These are phyloP conservation scores for Cyberlindnera veronae DNA, from an alignment of 805 yeast genomes.

Conservation along the genomic window DNA sequence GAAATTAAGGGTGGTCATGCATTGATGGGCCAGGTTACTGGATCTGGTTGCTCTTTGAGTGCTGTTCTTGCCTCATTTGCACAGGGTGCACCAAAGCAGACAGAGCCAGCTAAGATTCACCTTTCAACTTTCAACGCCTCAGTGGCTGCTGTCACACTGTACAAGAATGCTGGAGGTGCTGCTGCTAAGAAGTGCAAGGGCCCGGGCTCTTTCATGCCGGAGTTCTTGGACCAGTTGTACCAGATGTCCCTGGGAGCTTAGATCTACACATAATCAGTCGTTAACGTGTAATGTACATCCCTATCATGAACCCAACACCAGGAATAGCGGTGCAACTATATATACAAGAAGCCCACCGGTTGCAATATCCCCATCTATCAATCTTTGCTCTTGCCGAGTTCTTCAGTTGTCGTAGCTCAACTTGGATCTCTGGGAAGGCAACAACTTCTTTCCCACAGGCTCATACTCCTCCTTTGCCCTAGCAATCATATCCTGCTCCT, in stretches of 20 bases:
- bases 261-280: background rate
- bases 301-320: too few relatives aligned
- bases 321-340: too few relatives aligned
- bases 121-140: background rate
- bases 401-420: slow-evolving; percentile 25
- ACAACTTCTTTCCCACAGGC: slow-evolving; percentile 37
- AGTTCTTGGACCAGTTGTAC: slow-evolving; percentile 6
- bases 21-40: slow-evolving; percentile 68
- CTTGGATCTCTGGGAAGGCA: slow-evolving; percentile 59
- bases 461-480: slow-evolving; percentile 48
- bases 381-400: too few relatives aligned
- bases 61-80: slow-evolving; percentile 55
- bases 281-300: background rate
- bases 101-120: background rate
- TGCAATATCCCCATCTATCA: too few relatives aligned
- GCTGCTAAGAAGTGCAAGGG: slow-evolving; percentile 4
- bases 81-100: too few relatives aligned
- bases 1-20: slow-evolving; percentile 64
- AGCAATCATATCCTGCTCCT: slow-evolving; percentile 51
- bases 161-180: slow-evolving; percentile 2
- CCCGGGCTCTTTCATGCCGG: slow-evolving; percentile 7
- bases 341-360: too few relatives aligned
- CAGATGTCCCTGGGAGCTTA: background rate
- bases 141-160: slow-evolving; percentile 2
- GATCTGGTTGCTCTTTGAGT: slow-evolving; percentile 82